phyloP scores from a whole-genome alignment of 768 basidiomycete species.

The Rhizopogon vesiculosus region DNA sequence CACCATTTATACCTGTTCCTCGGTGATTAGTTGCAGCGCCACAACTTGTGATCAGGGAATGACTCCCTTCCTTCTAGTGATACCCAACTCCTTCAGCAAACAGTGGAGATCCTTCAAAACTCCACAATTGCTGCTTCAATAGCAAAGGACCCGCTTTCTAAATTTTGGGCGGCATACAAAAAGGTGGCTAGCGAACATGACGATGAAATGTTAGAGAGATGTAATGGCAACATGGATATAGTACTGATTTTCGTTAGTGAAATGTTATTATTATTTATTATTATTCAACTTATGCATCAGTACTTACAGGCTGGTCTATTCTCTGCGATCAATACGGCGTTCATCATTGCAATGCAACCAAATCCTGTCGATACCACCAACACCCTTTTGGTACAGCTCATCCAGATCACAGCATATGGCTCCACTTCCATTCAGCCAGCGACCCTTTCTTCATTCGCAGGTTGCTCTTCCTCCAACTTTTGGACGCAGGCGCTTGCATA shows the following conservation, averaged over 20 bases:
- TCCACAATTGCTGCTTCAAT: no score
- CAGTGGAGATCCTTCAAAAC: no score
- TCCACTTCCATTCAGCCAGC: no score
- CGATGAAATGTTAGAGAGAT: neutral
- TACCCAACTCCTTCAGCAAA: no score
- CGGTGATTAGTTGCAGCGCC: no score
- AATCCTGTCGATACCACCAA: slow-evolving; percentile 5
- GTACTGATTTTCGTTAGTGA: slow-evolving; percentile 1
- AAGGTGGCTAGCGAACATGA: slow-evolving; percentile 1
- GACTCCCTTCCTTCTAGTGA: no score
- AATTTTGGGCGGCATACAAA: neutral
- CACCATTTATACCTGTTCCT: no score
- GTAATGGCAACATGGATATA: neutral
- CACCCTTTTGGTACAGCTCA: slow-evolving; percentile 4
- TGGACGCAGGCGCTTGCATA: slow-evolving; percentile 7
- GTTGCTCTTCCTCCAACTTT: neutral
- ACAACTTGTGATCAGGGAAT: no score
- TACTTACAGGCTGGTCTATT: slow-evolving; percentile 8
- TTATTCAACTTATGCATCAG: no score
- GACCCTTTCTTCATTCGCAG: neutral
- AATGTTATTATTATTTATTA: neutral
- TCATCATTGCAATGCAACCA: slow-evolving; percentile 6
- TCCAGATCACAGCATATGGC: neutral
- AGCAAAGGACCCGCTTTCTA: no score
- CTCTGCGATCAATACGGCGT: slow-evolving; percentile 7